Conservation (phyloP, 2,329 filamentous ascomycete genomes). For the Neonectria ditissima region DNA sequence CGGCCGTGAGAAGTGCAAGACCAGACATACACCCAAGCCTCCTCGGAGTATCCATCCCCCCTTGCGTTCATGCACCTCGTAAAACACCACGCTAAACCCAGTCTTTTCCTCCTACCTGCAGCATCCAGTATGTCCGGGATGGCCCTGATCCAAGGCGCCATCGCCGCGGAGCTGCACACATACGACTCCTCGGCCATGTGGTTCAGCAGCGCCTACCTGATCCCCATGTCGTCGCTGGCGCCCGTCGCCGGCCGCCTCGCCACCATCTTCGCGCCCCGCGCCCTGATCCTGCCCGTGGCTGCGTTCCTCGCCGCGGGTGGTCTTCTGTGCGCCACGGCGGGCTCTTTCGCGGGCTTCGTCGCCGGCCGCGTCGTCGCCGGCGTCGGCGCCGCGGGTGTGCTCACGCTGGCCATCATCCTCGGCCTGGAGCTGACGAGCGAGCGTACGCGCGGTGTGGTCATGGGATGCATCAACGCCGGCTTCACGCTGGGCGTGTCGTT, state of each 20-base stretch:
- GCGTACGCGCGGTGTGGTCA: constrained; percentile 76
- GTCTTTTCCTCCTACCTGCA: constrained; percentile 35
- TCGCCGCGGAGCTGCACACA: constrained; percentile 79
- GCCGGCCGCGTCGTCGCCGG: constrained; percentile 76
- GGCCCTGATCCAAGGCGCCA: constrained; percentile 81
- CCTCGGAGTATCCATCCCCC: neutral
- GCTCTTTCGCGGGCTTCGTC: constrained; percentile 72
- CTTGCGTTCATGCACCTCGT: neutral
- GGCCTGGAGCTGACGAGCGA: constrained; percentile 79
- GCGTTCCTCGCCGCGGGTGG: constrained; percentile 70
- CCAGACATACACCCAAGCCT: neutral
- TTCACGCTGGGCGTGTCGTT: constrained; percentile 79
- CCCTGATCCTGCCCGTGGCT: constrained; percentile 73
- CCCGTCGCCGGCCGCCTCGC: constrained; percentile 79
- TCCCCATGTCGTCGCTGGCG: constrained; percentile 70
- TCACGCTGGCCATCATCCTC: constrained; percentile 80
- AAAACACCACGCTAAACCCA: neutral
- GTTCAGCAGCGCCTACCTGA: constrained; percentile 84
- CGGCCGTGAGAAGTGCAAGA: too few species aligned
- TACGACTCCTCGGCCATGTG: constrained; percentile 80
- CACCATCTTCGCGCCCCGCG: constrained; percentile 77
- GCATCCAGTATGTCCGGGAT: constrained; percentile 82
- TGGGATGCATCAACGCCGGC: constrained; percentile 79
- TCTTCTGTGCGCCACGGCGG: constrained; percentile 72
- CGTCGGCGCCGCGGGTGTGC: constrained; percentile 76